Percentiles rank a stretch among this genome's conserved stretches.
Conservation (phyloP, 306 rosid species). For the Quercus agrifolia region DNA sequence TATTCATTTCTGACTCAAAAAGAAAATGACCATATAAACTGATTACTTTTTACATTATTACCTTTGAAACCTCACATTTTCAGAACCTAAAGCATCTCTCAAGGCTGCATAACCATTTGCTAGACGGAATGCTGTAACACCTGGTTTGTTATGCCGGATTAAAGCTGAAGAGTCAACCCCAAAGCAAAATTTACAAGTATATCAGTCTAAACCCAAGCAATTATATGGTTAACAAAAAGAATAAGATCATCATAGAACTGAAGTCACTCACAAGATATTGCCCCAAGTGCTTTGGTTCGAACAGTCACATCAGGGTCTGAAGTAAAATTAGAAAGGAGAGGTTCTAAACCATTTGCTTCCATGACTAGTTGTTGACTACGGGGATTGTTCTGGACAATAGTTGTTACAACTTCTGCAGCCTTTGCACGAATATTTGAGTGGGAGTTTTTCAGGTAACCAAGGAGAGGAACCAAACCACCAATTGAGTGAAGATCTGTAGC, state of each 20-base stretch:
- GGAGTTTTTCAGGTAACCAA: conserved; percentile 69
- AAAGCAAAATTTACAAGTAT: conserved; percentile 22
- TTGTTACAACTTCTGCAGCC: conserved; percentile 91
- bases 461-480: conserved; percentile 89
- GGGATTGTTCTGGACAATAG: conserved; percentile 92
- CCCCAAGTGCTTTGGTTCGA: conserved; percentile 80
- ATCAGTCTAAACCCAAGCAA: neutral
- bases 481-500: conserved; percentile 73
- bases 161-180: conserved; percentile 52
- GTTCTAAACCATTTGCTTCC: conserved; percentile 90
- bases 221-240: neutral
- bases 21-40: neutral
- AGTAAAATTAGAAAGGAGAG: conserved; percentile 64
- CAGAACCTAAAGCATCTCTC: conserved; percentile 72
- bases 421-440: conserved; percentile 91
- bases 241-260: neutral
- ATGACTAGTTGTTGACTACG: conserved; percentile 82
- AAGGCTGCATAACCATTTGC: conserved; percentile 89
- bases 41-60: conserved; percentile 22
- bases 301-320: conserved; percentile 78
- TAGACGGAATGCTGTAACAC: conserved; percentile 67
- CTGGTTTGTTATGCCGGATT: conserved; percentile 79
- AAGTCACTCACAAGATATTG: conserved; percentile 73
- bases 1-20: neutral
- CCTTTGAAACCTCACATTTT: conserved; percentile 90